These are phyloP conservation scores for Coffea canephora DNA, from an alignment of 257 asterid species.

Conservation along the genomic window DNA sequence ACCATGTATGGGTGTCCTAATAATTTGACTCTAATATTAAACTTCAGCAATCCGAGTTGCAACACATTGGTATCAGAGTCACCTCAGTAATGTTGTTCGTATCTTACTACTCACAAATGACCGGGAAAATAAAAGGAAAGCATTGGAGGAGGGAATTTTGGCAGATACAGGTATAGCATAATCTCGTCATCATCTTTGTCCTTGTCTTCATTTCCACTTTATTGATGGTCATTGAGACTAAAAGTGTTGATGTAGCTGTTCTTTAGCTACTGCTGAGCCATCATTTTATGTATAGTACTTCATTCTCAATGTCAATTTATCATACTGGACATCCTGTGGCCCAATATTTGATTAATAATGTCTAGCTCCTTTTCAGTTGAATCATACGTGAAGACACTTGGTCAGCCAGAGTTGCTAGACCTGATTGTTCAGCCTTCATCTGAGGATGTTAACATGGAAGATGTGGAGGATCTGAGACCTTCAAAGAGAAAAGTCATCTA, in stretches of 20 bases:
- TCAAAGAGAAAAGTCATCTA: constrained; percentile 83
- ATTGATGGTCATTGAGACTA: not conserved
- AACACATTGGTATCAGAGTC: constrained; percentile 90
- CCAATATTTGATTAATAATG: constrained; percentile 16
- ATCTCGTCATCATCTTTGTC: not conserved
- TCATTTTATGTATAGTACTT: not conserved
- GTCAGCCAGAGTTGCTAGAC: constrained; percentile 82
- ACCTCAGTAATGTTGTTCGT: constrained; percentile 56
- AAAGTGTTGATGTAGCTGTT: not conserved
- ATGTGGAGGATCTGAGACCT: constrained; percentile 88
- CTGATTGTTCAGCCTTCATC: constrained; percentile 82
- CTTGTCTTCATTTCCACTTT: not conserved
- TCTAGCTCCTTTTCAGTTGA: constrained; percentile 61
- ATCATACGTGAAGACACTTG: constrained; percentile 84
- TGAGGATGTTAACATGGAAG: constrained; percentile 76
- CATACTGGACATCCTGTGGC: constrained; percentile 6
- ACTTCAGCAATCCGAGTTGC: constrained; percentile 91
- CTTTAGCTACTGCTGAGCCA: not conserved
- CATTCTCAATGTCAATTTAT: not conserved
- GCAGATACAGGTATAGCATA: constrained; percentile 75
- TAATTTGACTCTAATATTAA: not conserved
- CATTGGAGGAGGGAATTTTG: constrained; percentile 69
- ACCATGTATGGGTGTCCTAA: not conserved
- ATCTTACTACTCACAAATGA: constrained; percentile 88
- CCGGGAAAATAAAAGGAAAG: constrained; percentile 83